Evolutionary conservation across 2,329 filamentous ascomycete species (phyloP).

Genomic region (Pezicula rhizophila): DNA sequence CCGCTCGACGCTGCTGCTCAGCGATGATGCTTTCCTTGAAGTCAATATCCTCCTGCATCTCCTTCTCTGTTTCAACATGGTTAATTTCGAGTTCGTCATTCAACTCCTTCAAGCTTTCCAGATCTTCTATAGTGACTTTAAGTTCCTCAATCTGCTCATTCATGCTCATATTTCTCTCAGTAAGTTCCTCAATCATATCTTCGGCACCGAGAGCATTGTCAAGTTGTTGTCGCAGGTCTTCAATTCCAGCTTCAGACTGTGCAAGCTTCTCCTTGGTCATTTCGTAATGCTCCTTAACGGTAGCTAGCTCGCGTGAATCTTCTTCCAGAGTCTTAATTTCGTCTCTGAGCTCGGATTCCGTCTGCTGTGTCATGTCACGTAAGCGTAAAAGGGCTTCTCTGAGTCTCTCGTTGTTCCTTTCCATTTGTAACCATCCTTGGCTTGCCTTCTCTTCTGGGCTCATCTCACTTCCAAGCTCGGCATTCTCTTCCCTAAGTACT

Average conservation of each 20-base stretch:
- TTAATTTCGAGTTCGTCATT: conserved; percentile 93
- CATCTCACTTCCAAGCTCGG: conserved; percentile 77
- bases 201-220: conserved; percentile 85
- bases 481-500: conserved; percentile 79
- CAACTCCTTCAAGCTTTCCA: conserved; percentile 85
- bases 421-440: conserved; percentile 85
- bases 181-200: conserved; percentile 89
- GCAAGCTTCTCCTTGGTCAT: conserved; percentile 66
- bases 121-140: conserved; percentile 73
- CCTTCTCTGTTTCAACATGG: conserved; percentile 87
- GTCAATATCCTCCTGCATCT: conserved; percentile 89
- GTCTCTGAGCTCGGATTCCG: conserved; percentile 71
- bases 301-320: conserved; percentile 62
- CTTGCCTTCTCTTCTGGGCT: conserved; percentile 81
- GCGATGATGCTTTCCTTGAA: conserved; percentile 77
- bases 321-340: conserved; percentile 70
- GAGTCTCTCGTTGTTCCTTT: conserved; percentile 81
- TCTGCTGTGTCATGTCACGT: conserved; percentile 80
- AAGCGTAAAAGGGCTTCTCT: conserved; percentile 79
- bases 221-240: conserved; percentile 84
- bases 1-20: conserved; percentile 70
- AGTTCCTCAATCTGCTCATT: conserved; percentile 80
- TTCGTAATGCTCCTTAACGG: conserved; percentile 64
- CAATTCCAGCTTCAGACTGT: conserved; percentile 67
- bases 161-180: conserved; percentile 78